Evolutionary conservation across 1,284 basidiomycete genomes (phyloP).

Genomic region (Cryptococcus maquisensis): DNA sequence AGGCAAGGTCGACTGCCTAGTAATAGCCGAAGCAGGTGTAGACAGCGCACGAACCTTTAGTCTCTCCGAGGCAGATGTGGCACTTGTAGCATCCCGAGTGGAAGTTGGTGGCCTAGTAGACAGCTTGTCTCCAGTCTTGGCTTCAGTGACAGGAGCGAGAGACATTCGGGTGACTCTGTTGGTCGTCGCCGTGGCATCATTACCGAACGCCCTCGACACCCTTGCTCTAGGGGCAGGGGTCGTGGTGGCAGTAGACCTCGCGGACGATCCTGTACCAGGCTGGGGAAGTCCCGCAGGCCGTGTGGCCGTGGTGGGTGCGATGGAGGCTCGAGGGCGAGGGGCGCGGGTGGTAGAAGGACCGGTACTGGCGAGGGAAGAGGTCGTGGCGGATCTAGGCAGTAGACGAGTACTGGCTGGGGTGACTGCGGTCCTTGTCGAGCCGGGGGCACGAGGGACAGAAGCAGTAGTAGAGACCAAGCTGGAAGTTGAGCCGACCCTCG

Average conservation of each 20-base stretch:
- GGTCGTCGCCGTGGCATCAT: conserved; percentile 4
- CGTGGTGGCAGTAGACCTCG: conserved; percentile 8
- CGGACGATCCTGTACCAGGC: conserved; percentile 8
- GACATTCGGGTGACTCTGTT: conserved; percentile 2
- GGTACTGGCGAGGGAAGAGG: neutral
- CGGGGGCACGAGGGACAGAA: neutral
- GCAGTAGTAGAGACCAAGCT: conserved; percentile 3
- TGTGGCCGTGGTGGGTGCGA: neutral
- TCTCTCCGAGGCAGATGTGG: neutral
- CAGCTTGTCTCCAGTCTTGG: no score
- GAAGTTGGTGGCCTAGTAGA: no score
- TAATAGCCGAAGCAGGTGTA: conserved; percentile 14
- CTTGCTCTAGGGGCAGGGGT: neutral
- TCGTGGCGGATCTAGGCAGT: no score
- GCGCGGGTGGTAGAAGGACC: neutral
- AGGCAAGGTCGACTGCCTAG: neutral
- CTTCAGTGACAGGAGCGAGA: neutral
- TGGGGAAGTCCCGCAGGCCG: conserved; percentile 5
- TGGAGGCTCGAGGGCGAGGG: neutral
- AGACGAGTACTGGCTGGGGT: neutral
- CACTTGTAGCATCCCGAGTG: no score
- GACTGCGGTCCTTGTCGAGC: neutral
- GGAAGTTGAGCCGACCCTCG: conserved; percentile 1
- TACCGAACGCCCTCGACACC: conserved; percentile 12
- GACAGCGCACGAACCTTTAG: conserved; percentile 16